These are phyloP conservation scores for Hypoxylon rickii DNA, from an alignment of 495 filamentous ascomycete species.

Conservation along the genomic window DNA sequence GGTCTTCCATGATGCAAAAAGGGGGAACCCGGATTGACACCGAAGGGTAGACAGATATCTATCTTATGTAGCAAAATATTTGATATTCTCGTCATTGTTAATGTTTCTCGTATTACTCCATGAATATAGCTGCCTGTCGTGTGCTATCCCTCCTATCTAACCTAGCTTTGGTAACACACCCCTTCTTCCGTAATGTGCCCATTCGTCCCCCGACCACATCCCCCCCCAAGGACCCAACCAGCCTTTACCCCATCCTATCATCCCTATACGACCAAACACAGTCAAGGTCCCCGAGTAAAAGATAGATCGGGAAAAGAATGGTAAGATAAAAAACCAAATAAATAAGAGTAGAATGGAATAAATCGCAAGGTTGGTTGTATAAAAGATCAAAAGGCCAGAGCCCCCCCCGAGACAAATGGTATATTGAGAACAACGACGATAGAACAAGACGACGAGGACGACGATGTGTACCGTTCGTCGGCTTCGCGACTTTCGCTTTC, in stretches of 20 bases:
- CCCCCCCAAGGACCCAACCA: no score
- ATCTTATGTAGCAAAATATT: conserved; percentile 26
- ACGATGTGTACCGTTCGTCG: no score
- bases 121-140: no score
- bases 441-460: background rate
- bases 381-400: background rate
- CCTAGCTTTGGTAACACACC: no score
- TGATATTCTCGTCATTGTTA: conserved; percentile 7
- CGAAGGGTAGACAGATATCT: conserved; percentile 19
- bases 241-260: no score
- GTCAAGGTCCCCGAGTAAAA: no score
- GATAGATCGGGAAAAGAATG: no score
- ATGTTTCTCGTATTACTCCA: no score
- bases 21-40: background rate
- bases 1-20: background rate
- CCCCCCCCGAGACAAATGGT: conserved; percentile 18
- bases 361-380: background rate
- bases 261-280: no score
- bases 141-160: no score
- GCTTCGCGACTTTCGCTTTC: background rate
- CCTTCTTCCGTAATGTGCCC: no score
- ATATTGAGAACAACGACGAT: conserved; percentile 20
- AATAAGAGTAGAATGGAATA: conserved; percentile 1
- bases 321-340: background rate
- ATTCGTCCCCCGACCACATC: no score